Base-by-base conservation (phyloP, 148 eudicot species). In the Mesembryanthemum crystallinum region DNA sequence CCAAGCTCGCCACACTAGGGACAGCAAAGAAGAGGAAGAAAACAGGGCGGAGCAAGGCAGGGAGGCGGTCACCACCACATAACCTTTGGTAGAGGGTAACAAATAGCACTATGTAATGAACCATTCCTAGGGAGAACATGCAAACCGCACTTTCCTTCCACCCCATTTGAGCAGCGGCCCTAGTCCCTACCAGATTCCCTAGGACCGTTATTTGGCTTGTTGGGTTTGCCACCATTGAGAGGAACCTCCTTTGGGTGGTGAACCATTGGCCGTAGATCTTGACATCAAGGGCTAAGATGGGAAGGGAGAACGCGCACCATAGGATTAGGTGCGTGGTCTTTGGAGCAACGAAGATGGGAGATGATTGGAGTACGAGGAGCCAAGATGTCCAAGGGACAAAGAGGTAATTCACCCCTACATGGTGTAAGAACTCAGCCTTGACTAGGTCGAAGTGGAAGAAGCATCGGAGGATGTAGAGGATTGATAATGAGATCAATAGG, bases 191-290 rank as follows among this genome's bases (percentile, higher is more conserved):
- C 58, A 85, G 69, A 75, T 87, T 87, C 18, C 83, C 90, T 2
- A 87, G 77, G 7, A 87, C 82, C 10, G 85, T 76, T 64, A 87
- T 61, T 35, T 85, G 90, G 51, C 86, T 87, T 0, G 85, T 75
- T 14, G 90, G 90, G 51, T 85, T 87, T 0, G 90, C 88, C 17
- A 83, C 84, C 29, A 51, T 51, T 0, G 86, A 77, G 20, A 87
- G 63, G n/a, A 71, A 85, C 84, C 85, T 77, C 30, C 82, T 82
- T 32, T 82, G 78, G 42, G 86, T 78, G 43, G 85, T 87, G 45
- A 87, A 69, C 88, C 90, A 87, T 45, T 83, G 82, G 18, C 90
- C 90, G 14, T 85, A 85, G 1, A 87, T 73, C 67, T 87, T 87
- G 8, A 87, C 39, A 49, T 85, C 88, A 5, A 87, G 86, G 4